Evolutionary conservation across 495 filamentous ascomycete genomes (phyloP).

Genomic region (Penicillium pancosmium): DNA sequence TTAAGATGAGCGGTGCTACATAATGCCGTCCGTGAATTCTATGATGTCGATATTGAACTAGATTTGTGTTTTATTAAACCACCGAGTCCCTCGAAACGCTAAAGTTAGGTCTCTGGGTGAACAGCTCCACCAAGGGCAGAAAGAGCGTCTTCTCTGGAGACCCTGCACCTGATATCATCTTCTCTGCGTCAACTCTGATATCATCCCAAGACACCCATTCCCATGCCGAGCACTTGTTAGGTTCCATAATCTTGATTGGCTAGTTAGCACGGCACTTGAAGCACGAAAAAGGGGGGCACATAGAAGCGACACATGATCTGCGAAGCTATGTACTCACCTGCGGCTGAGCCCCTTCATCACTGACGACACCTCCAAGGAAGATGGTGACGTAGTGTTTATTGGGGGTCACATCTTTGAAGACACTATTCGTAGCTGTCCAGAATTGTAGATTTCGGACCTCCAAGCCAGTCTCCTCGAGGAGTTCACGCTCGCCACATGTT

Average conservation of each 20-base stretch:
- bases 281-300: not conserved
- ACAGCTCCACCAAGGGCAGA: constrained; percentile 56
- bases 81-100: constrained; percentile 9
- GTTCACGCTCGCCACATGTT: constrained; percentile 63
- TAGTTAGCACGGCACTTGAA: constrained; percentile 1
- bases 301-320: constrained; percentile 3
- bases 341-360: constrained; percentile 47
- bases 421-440: constrained; percentile 60
- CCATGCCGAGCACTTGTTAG: constrained; percentile 68
- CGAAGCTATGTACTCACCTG: constrained; percentile 41
- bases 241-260: constrained; percentile 48
- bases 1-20: not conserved
- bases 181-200: constrained; percentile 19
- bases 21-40: not conserved
- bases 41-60: not conserved
- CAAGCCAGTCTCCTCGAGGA: constrained; percentile 68
- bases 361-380: constrained; percentile 53
- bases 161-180: constrained; percentile 9
- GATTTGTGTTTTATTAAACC: not conserved
- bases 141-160: constrained; percentile 48
- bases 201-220: constrained; percentile 59
- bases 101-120: constrained; percentile 47
- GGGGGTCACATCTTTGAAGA: constrained; percentile 48
- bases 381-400: constrained; percentile 69
- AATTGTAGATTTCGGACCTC: constrained; percentile 47